Evolutionary conservation across 768 basidiomycete species (phyloP).

Genomic region (Pleurotus giganteus): DNA sequence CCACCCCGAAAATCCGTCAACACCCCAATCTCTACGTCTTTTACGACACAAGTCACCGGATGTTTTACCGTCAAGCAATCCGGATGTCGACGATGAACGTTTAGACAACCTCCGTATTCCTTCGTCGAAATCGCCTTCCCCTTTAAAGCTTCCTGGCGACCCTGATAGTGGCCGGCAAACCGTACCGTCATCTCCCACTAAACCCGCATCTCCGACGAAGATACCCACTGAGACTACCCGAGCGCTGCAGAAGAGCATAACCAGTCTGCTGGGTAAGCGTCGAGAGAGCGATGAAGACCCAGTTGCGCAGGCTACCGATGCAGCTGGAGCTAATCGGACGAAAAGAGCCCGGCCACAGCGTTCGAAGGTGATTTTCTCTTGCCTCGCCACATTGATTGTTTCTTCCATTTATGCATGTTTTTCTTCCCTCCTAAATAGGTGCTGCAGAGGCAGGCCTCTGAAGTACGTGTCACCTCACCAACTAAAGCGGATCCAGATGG

Average conservation of each 20-base stretch:
- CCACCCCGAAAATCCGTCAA: background rate
- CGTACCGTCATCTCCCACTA: conserved; percentile 24
- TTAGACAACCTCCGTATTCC: conserved; percentile 36
- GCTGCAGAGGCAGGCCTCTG: conserved; percentile 37
- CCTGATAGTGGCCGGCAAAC: conserved; percentile 14
- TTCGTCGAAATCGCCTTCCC: conserved; percentile 58
- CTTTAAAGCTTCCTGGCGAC: conserved; percentile 42
- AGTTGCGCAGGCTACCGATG: conserved; percentile 10
- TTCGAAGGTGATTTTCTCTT: conserved; percentile 25
- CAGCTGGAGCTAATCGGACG: conserved; percentile 20
- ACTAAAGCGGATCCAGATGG: conserved; percentile 9
- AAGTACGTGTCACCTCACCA: conserved; percentile 21
- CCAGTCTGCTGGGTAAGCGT: conserved; percentile 69
- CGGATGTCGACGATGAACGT: background rate
- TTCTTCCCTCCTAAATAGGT: conserved; percentile 22
- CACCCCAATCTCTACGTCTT: background rate
- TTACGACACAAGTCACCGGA: background rate
- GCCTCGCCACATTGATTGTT: background rate
- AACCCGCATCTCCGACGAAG: conserved; percentile 34
- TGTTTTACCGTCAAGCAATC: conserved; percentile 1
- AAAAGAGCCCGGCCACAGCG: conserved; percentile 39
- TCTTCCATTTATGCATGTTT: background rate
- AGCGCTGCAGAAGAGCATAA: conserved; percentile 67
- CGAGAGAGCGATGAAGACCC: conserved; percentile 41
- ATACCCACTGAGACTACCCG: conserved; percentile 49